Percentiles rank a stretch among this genome's conserved stretches.
Evolutionary conservation across 768 basidiomycete genomes (phyloP).

Genomic region (Punctularia strigosozonata): DNA sequence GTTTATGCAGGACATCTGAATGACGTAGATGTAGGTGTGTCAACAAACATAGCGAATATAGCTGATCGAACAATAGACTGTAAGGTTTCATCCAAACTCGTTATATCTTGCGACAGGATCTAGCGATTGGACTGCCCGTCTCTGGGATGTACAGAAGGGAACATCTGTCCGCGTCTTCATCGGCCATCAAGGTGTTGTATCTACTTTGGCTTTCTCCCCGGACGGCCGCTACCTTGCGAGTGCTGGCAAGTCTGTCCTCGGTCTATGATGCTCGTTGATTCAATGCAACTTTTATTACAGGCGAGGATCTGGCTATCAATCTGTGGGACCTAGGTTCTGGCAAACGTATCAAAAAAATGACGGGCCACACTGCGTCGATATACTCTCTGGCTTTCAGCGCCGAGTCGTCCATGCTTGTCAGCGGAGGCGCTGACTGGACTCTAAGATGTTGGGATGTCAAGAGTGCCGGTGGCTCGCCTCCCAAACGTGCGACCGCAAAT

Average conservation of each 20-base stretch:
- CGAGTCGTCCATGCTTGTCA: slow-evolving; percentile 84
- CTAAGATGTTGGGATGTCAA: slow-evolving; percentile 98
- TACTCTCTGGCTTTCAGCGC: slow-evolving; percentile 87
- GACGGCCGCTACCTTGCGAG: slow-evolving; percentile 92
- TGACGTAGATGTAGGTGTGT: slow-evolving; percentile 82
- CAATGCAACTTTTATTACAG: slow-evolving; percentile 23
- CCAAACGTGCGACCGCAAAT: slow-evolving; percentile 50
- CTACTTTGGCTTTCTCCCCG: slow-evolving; percentile 80
- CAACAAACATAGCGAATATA: slow-evolving; percentile 1
- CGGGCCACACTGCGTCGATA: slow-evolving; percentile 81
- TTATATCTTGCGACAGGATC: slow-evolving; percentile 96
- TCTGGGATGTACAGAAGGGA: slow-evolving; percentile 98
- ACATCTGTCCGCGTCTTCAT: slow-evolving; percentile 90
- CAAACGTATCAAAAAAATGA: slow-evolving; percentile 91
- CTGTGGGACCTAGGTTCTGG: slow-evolving; percentile 97
- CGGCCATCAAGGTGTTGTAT: slow-evolving; percentile 85
- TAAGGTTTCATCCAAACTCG: slow-evolving; percentile 96
- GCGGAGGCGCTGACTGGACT: slow-evolving; percentile 90
- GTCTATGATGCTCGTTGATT: slow-evolving; percentile 1
- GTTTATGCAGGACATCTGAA: slow-evolving; percentile 94
- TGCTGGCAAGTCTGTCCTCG: slow-evolving; percentile 56
- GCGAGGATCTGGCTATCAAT: slow-evolving; percentile 87
- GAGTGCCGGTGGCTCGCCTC: slow-evolving; percentile 49
- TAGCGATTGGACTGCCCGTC: slow-evolving; percentile 87
- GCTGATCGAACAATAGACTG: slow-evolving; percentile 42